Conservation (phyloP, 176 grass and related monocot species). For the Hyparrhenia diplandra region DNA sequence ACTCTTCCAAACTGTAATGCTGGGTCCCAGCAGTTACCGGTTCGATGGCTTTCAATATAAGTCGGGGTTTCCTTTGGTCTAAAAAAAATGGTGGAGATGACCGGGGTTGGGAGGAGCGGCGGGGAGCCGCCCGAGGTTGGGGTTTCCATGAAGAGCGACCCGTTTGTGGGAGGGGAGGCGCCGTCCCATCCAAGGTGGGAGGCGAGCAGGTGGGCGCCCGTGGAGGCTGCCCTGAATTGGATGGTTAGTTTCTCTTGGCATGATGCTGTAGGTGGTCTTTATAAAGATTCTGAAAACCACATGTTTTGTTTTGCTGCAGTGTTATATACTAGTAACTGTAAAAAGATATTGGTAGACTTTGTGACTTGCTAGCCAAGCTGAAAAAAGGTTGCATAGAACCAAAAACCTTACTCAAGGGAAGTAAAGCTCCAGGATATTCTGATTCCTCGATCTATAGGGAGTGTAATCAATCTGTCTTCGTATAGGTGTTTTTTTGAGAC, state of each 20-base stretch:
- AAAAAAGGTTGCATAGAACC: neutral
- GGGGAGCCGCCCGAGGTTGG: slow-evolving; percentile 11
- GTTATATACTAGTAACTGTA: neutral
- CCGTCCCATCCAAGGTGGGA: neutral
- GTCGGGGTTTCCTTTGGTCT: too few species aligned
- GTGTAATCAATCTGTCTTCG: neutral
- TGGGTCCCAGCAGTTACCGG: too few species aligned
- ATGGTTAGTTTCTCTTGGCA: slow-evolving; percentile 31
- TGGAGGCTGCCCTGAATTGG: slow-evolving; percentile 36
- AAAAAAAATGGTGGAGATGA: too few species aligned
- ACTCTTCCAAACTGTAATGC: too few species aligned
- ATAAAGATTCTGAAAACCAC: neutral
- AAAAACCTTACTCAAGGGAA: neutral
- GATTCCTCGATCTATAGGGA: neutral
- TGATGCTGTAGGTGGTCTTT: neutral
- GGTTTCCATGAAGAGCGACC: slow-evolving; percentile 25
- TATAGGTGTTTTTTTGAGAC: too few species aligned
- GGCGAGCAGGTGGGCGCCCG: neutral
- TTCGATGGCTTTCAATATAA: too few species aligned
- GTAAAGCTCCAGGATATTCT: slow-evolving; percentile 11
- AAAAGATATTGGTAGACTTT: neutral
- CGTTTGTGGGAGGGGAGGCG: slow-evolving; percentile 24
- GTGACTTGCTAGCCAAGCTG: neutral
- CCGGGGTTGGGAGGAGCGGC: slow-evolving; percentile 10
- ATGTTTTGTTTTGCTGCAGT: neutral